These are phyloP conservation scores for Globisporangium cystogenes DNA, from an alignment of 352 stramenopile genomes.

Conservation along the genomic window DNA sequence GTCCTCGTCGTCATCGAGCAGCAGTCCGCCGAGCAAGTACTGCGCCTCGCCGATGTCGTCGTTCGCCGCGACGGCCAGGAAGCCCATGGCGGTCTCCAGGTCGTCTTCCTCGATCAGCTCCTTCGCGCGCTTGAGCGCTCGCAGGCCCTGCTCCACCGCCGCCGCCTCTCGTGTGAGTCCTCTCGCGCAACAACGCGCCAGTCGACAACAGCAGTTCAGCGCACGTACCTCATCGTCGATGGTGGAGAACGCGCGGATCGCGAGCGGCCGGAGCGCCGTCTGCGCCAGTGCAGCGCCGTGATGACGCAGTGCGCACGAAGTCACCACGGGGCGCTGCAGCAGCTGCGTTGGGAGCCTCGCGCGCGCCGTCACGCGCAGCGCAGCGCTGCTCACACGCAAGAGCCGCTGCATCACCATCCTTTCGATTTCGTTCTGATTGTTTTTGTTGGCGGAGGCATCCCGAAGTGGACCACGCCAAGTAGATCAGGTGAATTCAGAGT, in stretches of 20 bases:
- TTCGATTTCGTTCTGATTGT: neutral
- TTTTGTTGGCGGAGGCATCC: neutral
- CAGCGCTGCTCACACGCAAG: neutral
- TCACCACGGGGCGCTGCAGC: neutral
- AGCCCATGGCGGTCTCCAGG: slow-evolving; percentile 50
- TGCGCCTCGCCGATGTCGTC: slow-evolving; percentile 67
- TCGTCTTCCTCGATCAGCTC: slow-evolving; percentile 51
- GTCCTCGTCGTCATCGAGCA: slow-evolving; percentile 44
- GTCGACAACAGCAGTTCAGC: neutral
- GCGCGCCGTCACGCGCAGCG: neutral
- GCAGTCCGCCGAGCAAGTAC: slow-evolving; percentile 62
- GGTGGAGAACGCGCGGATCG: slow-evolving; percentile 14
- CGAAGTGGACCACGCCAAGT: no score
- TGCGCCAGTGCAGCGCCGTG: neutral
- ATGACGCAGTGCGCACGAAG: neutral
- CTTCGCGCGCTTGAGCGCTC: slow-evolving; percentile 57
- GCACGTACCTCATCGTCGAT: slow-evolving; percentile 26
- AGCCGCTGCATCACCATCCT: slow-evolving; percentile 10
- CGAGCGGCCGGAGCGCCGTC: slow-evolving; percentile 1
- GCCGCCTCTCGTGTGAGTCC: neutral
- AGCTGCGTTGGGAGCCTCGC: neutral
- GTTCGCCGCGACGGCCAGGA: slow-evolving; percentile 50
- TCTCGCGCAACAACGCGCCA: neutral
- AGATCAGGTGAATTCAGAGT: no score
- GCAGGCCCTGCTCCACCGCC: slow-evolving; percentile 18